Evolutionary conservation across 257 asterid genomes (phyloP).

Genomic region (Gardenia jasminoides): DNA sequence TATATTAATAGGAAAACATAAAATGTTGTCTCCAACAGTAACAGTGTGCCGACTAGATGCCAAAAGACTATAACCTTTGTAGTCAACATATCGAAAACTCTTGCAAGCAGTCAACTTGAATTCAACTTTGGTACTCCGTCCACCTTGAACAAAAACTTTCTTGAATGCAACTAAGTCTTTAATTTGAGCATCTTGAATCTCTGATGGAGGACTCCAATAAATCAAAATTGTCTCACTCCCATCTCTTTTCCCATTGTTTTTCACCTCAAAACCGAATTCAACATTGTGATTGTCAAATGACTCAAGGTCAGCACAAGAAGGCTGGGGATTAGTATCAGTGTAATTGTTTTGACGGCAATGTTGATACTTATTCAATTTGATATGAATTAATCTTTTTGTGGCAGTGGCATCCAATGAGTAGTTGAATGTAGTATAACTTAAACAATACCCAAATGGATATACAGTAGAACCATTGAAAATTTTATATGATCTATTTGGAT

Average conservation of each 20-base stretch:
- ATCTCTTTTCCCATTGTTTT: constrained; percentile 27
- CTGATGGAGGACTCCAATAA: constrained; percentile 30
- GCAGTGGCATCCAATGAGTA: not conserved
- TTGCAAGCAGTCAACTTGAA: constrained; percentile 39
- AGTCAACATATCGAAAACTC: constrained; percentile 1
- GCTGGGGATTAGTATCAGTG: constrained; percentile 7
- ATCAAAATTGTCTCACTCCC: constrained; percentile 37
- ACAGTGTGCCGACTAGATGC: no score
- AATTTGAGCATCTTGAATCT: constrained; percentile 23
- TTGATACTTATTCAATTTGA: constrained; percentile 22
- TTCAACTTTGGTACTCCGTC: constrained; percentile 12
- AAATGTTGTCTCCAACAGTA: no score
- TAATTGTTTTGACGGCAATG: constrained; percentile 36
- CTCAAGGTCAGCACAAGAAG: constrained; percentile 20
- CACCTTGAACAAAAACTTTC: constrained; percentile 29
- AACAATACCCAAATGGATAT: constrained; percentile 45
- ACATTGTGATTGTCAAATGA: not conserved
- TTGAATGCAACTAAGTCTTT: constrained; percentile 37
- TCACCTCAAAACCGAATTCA: constrained; percentile 23
- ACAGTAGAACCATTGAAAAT: constrained; percentile 41
- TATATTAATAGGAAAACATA: no score
- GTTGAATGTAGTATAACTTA: constrained; percentile 42
- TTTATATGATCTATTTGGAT: constrained; percentile 48
- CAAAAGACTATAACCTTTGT: no score
- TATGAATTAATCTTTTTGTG: not conserved